Evolutionary conservation across 495 filamentous ascomycete species (phyloP), one percentile per base, ranked within the genome.

Genomic region (Penicillium nucicola): DNA sequence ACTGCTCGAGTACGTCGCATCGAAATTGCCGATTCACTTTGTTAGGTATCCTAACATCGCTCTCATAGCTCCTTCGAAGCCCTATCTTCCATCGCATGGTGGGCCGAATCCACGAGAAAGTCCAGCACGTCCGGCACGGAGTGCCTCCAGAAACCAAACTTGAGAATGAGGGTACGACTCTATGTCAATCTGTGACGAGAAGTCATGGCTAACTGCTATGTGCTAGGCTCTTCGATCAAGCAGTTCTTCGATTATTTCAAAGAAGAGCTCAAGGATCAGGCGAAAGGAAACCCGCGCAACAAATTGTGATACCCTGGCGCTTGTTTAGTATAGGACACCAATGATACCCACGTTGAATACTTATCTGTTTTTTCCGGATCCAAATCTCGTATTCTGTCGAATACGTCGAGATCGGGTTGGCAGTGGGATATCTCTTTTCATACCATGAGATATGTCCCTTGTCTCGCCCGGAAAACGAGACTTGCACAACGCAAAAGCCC

Each of bases 51-150:
- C 47, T 62, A 35, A 62, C 38, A 11, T 37, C 43, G 22, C 39
- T 8, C 33, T 42, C 59, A 84, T 61, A 86, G 83, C 78, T 87
- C 45, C 71, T 86, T 38, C 57, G 65, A 46, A 86, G 83, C 59
- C 79, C 77, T 4, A 58, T 73, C 32, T 87, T 85, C 61, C 84
- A 86, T 60, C 70, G 77, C 11, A 69, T 67, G 46, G 84, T 85
- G n/a, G 70, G 75, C 14, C 63, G 60, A 52, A 66, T 84, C 13
- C 78, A 85, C 61, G 74, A 77, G 36, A 72, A 68, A 34, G 62
- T 85, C 22, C 76, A 79, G 39, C 72, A 78, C 37, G 39, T 76
- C 33, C 69, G 62, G 25, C 74, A 81, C 57, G 80, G 81, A 14
- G 67, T 76, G 47, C 79, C 83, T 52, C 72, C 75, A n/a, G 74